Evolutionary conservation across 108 stramenopile species (phyloP).

Genomic region (Cylindrotheca fusiformis): DNA sequence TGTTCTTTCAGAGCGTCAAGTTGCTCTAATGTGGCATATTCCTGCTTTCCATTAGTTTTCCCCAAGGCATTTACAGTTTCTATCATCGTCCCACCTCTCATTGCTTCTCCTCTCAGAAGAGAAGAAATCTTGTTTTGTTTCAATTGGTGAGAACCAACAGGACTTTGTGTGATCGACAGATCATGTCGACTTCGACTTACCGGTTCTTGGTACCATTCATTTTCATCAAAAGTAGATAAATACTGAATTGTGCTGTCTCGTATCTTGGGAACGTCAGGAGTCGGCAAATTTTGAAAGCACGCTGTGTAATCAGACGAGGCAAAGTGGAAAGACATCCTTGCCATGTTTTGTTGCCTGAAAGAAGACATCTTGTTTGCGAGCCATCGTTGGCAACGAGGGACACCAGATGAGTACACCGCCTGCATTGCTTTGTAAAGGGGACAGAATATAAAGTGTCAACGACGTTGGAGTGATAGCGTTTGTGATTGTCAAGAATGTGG

Average conservation of each 20-base stretch:
- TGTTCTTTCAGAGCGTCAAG: conserved; percentile 50
- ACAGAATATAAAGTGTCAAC: too few species aligned
- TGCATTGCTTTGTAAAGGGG: too few species aligned
- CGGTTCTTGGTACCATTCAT: conserved; percentile 73
- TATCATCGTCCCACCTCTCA: conserved; percentile 20
- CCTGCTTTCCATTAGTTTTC: conserved; percentile 65
- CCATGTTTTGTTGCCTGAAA: not conserved
- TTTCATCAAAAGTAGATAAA: conserved; percentile 53
- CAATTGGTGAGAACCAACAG: not conserved
- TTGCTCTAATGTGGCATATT: conserved; percentile 61
- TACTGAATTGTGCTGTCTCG: conserved; percentile 55
- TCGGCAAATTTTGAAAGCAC: conserved; percentile 63
- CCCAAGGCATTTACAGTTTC: conserved; percentile 65
- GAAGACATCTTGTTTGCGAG: too few species aligned
- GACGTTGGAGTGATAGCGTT: too few species aligned
- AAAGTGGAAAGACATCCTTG: conserved; percentile 61
- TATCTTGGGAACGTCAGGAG: conserved; percentile 45
- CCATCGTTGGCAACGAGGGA: not conserved
- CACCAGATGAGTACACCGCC: conserved; percentile 1
- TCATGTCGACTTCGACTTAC: conserved; percentile 37
- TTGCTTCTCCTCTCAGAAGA: conserved; percentile 55
- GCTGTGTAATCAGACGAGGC: conserved; percentile 65
- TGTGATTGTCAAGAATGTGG: too few species aligned
- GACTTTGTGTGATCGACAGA: conserved; percentile 1
- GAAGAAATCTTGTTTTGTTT: conserved; percentile 20